Percentiles rank a stretch among this genome's conserved stretches.
Conservation (phyloP, 257 asterid species). For the Solanum raphanifolium region DNA sequence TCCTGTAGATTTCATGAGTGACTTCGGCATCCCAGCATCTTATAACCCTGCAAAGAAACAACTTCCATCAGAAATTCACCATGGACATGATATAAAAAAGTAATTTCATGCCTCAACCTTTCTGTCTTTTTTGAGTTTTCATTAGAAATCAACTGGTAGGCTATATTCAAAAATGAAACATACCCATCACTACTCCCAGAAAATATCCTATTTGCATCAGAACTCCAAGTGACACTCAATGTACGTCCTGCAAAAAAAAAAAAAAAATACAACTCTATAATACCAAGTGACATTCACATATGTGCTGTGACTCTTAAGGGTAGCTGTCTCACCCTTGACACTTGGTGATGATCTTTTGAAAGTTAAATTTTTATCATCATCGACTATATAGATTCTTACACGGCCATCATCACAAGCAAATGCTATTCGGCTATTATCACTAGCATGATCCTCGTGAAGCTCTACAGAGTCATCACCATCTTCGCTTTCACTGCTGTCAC, state of each 20-base stretch:
- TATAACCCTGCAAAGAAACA: constrained; percentile 42
- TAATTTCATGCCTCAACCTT: not conserved
- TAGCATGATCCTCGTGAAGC: constrained; percentile 27
- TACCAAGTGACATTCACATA: not conserved
- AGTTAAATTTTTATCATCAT: constrained; percentile 32
- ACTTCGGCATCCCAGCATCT: constrained; percentile 82
- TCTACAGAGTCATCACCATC: constrained; percentile 35
- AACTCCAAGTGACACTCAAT: constrained; percentile 83
- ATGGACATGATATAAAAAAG: not conserved
- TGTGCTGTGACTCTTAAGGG: constrained; percentile 1
- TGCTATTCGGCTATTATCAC: constrained; percentile 37
- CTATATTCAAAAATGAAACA: constrained; percentile 6
- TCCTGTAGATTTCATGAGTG: constrained; percentile 62
- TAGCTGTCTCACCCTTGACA: constrained; percentile 80
- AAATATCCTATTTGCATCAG: constrained; percentile 60
- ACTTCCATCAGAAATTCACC: not conserved
- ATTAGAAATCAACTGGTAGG: not conserved
- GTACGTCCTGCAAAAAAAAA: constrained; percentile 43
- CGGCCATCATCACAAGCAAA: constrained; percentile 94
- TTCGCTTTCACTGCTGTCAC: constrained; percentile 42
- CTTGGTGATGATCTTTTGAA: constrained; percentile 58
- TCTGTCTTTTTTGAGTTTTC: not conserved
- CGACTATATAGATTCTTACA: constrained; percentile 51
- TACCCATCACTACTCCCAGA: constrained; percentile 97
- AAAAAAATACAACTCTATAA: not conserved